These are phyloP conservation scores for Uncinocarpus reesii DNA, from an alignment of 2,329 filamentous ascomycete species.

Conservation along the genomic window DNA sequence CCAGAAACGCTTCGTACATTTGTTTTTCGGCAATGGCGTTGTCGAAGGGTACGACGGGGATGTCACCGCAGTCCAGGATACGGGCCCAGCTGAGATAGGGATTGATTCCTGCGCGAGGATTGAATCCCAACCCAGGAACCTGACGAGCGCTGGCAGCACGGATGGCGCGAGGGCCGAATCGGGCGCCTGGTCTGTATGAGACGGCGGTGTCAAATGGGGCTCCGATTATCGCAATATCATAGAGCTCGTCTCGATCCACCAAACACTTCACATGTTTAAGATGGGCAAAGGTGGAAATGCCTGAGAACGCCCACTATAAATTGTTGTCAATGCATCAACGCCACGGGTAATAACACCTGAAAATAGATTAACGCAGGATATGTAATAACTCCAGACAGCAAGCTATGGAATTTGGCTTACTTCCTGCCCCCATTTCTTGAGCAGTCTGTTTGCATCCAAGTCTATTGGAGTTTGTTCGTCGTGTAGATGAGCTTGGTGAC, in stretches of 20 bases:
- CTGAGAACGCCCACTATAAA: conserved; percentile 54
- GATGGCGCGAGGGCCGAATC: conserved; percentile 82
- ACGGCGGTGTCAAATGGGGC: conserved; percentile 66
- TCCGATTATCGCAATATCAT: conserved; percentile 62
- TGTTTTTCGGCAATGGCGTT: conserved; percentile 70
- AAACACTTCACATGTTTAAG: conserved; percentile 59
- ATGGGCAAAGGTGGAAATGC: conserved; percentile 66
- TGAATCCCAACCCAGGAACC: conserved; percentile 69
- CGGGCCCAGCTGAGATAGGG: conserved; percentile 66
- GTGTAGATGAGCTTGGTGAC: conserved; percentile 2
- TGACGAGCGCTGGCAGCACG: conserved; percentile 73
- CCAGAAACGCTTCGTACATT: conserved; percentile 70
- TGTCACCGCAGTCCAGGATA: conserved; percentile 82
- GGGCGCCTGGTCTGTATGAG: conserved; percentile 58
- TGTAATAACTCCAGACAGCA: not conserved
- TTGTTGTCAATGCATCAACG: not conserved
- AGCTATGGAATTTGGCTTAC: conserved; percentile 22
- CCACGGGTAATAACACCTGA: not conserved
- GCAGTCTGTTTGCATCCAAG: conserved; percentile 24
- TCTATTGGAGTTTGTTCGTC: not conserved
- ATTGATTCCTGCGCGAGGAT: conserved; percentile 74
- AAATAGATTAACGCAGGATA: not conserved
- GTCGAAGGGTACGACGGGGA: conserved; percentile 77
- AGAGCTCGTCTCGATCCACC: conserved; percentile 51
- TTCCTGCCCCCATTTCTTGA: conserved; percentile 41